Base-by-base conservation (phyloP, 805 yeast genomes). In the Pichia scutulata region DNA sequence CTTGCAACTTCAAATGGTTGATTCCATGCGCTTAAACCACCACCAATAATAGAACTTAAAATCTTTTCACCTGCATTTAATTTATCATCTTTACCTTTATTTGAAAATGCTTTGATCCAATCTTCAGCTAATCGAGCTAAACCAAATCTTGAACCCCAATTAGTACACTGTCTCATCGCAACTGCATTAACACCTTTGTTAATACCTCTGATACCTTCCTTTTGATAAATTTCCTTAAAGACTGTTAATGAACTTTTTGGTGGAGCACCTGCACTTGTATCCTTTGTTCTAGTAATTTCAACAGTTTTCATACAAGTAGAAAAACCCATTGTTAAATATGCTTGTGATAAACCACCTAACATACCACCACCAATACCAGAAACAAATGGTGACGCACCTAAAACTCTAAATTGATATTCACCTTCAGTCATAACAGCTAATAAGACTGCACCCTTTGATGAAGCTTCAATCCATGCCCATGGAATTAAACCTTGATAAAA, bases 391-490 rank as follows among this genome's bases (percentile, higher is more conserved):
- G 74, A 77, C 53, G 79, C 75, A 47, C 95, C 95, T 21, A 84
- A 52, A 33, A 66, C 69, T 61, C 76, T 82, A 60, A 83, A 80
- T 45, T 77, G 78, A 68, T 87, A 88, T 70, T 93, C 98, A 47
- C 89, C 86, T 66, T 93, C 98, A 43, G 95, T 82, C 43, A 96
- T 84, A 33, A 89, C 97, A 61, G 93, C 93, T 58, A 93, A 75
- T 50, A 93, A 74, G 8, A 90, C 96, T 6, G 98, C 97, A 67
- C 99, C 99, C 69, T 93, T 93, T 37, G 99, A 93, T n/a, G 96
- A 86, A 10, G 97, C 99, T 70, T 92, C 99, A 59, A 93, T 86
- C 97, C 98, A 90, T 7, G 98, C 99, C 99, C 99, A 93, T 44
- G 99, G 99, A 57, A 92, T 90, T 65, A 93, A 76, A 30, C 99